Conservation (phyloP, 768 basidiomycete genomes). For the Podaxis sp. region DNA sequence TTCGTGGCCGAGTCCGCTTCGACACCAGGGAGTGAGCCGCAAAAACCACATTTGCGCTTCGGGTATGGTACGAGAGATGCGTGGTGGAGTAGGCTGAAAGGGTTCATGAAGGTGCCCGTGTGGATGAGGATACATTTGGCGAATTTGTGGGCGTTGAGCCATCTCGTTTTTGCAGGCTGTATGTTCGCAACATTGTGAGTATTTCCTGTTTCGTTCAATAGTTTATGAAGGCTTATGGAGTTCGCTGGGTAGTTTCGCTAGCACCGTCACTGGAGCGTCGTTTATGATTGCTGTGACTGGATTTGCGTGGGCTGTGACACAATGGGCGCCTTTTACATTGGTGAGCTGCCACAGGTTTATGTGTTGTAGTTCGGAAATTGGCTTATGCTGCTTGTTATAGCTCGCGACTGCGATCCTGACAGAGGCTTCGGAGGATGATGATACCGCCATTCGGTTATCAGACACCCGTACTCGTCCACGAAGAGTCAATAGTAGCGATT, state of each 20-base stretch:
- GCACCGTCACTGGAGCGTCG: conserved; percentile 68
- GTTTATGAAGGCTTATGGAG: background rate
- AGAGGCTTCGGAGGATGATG: conserved; percentile 37
- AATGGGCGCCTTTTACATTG: conserved; percentile 92
- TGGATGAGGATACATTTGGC: conserved; percentile 58
- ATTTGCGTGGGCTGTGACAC: conserved; percentile 89
- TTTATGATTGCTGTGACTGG: conserved; percentile 76
- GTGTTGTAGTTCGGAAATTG: background rate
- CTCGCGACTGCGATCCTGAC: conserved; percentile 86
- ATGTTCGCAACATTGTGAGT: conserved; percentile 87
- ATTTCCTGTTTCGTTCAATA: background rate
- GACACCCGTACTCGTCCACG: conserved; percentile 39
- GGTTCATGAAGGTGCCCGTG: conserved; percentile 31
- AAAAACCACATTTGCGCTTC: background rate
- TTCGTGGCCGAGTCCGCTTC: conserved; percentile 42
- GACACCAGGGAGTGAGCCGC: background rate
- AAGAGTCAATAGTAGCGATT: conserved; percentile 15
- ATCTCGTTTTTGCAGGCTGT: conserved; percentile 67
- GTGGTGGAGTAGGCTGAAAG: conserved; percentile 22
- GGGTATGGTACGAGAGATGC: conserved; percentile 3
- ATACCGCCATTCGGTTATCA: conserved; percentile 38
- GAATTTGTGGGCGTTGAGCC: conserved; percentile 76
- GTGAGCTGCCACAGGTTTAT: conserved; percentile 38
- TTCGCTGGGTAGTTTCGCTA: conserved; percentile 54
- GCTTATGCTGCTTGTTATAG: conserved; percentile 29